phyloP scores from a whole-genome alignment of 164 flowering plant species.

The Aristolochia californica region DNA sequence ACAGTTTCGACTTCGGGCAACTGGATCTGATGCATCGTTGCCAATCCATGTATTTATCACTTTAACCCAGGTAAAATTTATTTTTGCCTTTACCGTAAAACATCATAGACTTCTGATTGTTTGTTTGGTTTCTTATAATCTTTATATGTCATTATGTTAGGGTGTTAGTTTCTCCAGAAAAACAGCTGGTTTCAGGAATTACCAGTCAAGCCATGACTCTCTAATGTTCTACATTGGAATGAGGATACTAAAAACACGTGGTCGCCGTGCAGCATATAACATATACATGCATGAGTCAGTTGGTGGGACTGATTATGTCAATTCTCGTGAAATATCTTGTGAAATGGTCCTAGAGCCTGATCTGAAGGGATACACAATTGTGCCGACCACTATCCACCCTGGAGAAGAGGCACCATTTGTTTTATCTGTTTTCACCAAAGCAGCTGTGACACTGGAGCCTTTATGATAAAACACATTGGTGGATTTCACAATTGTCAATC shows the following conservation, averaged over 20 bases:
- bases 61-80: constrained; percentile 67
- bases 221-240: constrained; percentile 96
- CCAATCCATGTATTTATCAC: constrained; percentile 97
- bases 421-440: constrained; percentile 94
- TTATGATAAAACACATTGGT: constrained; percentile 30
- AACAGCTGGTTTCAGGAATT: constrained; percentile 84
- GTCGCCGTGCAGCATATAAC: constrained; percentile 93
- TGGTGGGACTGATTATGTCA: constrained; percentile 98
- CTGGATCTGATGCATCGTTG: constrained; percentile 73
- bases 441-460: constrained; percentile 70
- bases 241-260: constrained; percentile 97
- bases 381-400: constrained; percentile 96
- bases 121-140: neutral
- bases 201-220: constrained; percentile 93
- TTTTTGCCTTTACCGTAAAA: neutral
- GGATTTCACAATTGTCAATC: constrained; percentile 9
- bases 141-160: constrained; percentile 20
- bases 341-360: constrained; percentile 99
- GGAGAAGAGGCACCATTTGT: constrained; percentile 99
- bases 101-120: constrained; percentile 1
- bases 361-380: constrained; percentile 96
- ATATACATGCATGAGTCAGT: constrained; percentile 96
- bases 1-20: constrained; percentile 75
- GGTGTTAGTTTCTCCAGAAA: constrained; percentile 96
- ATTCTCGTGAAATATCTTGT: constrained; percentile 96